Evolutionary conservation across 2,329 filamentous ascomycete species (phyloP).

Genomic region (Thielaviopsis populi): DNA sequence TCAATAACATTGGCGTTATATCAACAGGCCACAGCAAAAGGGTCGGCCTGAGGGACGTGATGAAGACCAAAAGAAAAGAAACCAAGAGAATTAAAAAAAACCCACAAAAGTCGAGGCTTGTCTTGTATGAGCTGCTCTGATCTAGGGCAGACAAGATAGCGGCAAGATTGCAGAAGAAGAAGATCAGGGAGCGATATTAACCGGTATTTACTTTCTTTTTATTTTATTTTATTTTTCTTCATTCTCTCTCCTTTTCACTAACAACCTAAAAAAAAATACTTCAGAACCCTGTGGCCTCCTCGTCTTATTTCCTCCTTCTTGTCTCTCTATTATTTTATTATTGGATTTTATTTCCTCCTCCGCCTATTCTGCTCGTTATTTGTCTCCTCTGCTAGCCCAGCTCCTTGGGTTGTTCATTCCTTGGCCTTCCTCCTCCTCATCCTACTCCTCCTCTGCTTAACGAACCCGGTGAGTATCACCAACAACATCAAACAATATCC

Average conservation of each 20-base stretch:
- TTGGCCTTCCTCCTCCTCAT: background rate
- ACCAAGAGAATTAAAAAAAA: background rate
- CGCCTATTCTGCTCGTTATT: too few relatives aligned
- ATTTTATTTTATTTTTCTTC: too few relatives aligned
- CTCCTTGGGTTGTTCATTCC: background rate
- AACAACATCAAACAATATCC: background rate
- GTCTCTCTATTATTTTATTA: background rate
- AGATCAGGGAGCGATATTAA: background rate
- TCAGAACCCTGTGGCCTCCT: background rate
- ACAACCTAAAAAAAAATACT: background rate
- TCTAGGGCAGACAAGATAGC: too few relatives aligned
- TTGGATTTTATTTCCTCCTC: background rate
- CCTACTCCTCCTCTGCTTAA: background rate
- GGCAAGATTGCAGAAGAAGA: too few relatives aligned
- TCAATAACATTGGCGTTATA: too few relatives aligned
- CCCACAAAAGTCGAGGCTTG: too few relatives aligned
- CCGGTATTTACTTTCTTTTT: too few relatives aligned
- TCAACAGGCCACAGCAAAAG: too few relatives aligned
- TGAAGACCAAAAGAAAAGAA: background rate
- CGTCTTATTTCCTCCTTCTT: background rate
- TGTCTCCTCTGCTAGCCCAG: background rate
- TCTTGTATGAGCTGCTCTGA: too few relatives aligned
- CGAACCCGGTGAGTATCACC: background rate
- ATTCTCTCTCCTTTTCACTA: too few relatives aligned
- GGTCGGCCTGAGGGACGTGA: too few relatives aligned